phyloP scores from a whole-genome alignment of 306 rosid species.

The Sesbania bispinosa region DNA sequence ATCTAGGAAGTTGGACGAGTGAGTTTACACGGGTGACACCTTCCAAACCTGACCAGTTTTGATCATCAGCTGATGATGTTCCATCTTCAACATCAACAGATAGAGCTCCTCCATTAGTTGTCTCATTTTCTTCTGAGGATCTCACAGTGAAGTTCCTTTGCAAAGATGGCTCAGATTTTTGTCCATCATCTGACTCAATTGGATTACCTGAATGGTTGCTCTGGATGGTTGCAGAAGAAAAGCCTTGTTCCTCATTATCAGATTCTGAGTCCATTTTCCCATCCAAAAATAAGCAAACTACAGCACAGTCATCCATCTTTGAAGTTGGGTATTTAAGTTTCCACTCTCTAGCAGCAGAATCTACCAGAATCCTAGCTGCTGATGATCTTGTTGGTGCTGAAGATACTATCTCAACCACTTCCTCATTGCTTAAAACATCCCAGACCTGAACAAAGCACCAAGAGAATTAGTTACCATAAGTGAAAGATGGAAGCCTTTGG shows the following conservation, averaged over 20 bases:
- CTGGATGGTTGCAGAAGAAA: constrained; percentile 86
- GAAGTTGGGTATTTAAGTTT: constrained; percentile 95
- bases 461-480: background rate
- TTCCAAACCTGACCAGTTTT: constrained; percentile 94
- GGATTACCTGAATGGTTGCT: constrained; percentile 85
- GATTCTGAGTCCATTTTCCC: constrained; percentile 97
- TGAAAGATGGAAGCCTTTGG: background rate
- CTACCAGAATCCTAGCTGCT: constrained; percentile 81
- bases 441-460: constrained; percentile 58
- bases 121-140: constrained; percentile 73
- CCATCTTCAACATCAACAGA: constrained; percentile 47
- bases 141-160: constrained; percentile 79
- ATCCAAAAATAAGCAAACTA: constrained; percentile 85
- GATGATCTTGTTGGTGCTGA: constrained; percentile 69
- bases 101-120: constrained; percentile 35
- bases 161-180: constrained; percentile 75
- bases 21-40: constrained; percentile 98
- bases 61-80: constrained; percentile 64
- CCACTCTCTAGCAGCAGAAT: constrained; percentile 96
- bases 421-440: constrained; percentile 97
- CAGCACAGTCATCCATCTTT: constrained; percentile 99
- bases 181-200: constrained; percentile 79
- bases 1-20: constrained; percentile 94
- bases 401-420: constrained; percentile 93
- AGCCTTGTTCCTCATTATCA: constrained; percentile 79